Base-by-base conservation (phyloP, 306 rosid genomes). In the Quercus gilva region DNA sequence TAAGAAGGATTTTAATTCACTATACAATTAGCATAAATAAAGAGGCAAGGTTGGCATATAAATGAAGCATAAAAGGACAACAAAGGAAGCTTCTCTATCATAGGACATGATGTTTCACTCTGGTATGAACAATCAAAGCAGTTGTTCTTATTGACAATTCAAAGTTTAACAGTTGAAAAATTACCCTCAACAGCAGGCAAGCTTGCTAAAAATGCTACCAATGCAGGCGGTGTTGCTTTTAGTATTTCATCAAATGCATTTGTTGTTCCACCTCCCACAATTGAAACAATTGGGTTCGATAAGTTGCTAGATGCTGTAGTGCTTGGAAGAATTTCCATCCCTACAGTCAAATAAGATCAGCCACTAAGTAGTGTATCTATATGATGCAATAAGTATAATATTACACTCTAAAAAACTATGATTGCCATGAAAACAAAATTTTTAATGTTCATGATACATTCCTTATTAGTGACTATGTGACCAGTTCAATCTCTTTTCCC, bases 181-280 rank as follows among this genome's bases (percentile, higher is more conserved):
- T 81, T 91, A 95, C 99, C 98, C 41, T 95, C 99, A 82, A 93
- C 87, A 60, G 89, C 85, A n/a, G 99, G 98, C 80, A 95, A 86
- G 88, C 86, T 91, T 73, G 97, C 87, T 76, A 95, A 87, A 86
- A 95, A 92, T 81, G 94, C 89, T 64, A 91, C 76, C 88, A 95
- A 86, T 52, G 93, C 85, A 78, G 97, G 92, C 15, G 99, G 98
- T 59, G 99, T 86, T 69, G 92, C 91, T 87, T 91, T 90, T 56
- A 91, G 76, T 86, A 95, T 87, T 88, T 93, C 96, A 78, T 95
- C 97, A 76, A 90, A 86, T n/a, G 94, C 90, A 82, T 85, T 89
- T 71, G 88, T 83, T 28, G 80, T 75, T 82, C 87, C 97, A 72
- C 88, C 86, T 69, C 89, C 88, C 74, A 79, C 79, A 33, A 73